Conservation (phyloP, 148 eudicot genomes). For the Chenopodium formosanum region DNA sequence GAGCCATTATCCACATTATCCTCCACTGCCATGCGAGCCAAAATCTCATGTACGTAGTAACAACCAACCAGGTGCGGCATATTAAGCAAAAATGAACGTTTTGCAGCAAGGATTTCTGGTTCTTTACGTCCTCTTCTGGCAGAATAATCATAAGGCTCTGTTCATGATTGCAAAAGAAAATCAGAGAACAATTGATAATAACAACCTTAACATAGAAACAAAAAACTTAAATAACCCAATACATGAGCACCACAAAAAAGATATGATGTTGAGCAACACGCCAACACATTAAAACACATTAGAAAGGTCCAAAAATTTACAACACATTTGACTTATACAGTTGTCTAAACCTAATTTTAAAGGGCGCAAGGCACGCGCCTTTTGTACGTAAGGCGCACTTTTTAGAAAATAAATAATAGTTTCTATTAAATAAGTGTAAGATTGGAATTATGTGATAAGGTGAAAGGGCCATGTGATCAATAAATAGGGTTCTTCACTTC, state of each 20-base stretch:
- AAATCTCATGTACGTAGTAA: constrained; percentile 47
- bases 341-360: background rate
- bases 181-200: background rate
- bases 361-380: no score
- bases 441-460: no score
- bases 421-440: no score
- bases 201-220: background rate
- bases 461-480: no score
- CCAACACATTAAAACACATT: background rate
- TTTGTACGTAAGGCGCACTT: no score
- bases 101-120: constrained; percentile 47
- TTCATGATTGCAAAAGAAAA: constrained; percentile 22
- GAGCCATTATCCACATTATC: constrained; percentile 35
- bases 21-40: constrained; percentile 32
- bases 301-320: background rate
- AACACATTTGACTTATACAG: background rate
- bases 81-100: constrained; percentile 83
- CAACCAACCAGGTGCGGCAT: constrained; percentile 88
- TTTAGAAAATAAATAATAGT: no score
- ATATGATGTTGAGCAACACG: background rate
- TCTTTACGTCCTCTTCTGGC: constrained; percentile 86
- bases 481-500: no score
- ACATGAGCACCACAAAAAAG: background rate
- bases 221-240: background rate
- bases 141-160: constrained; percentile 86